Evolutionary conservation across 495 filamentous ascomycete genomes (phyloP), one percentile per base, ranked within the genome.

Genomic region (Hypoxylon perforatum): DNA sequence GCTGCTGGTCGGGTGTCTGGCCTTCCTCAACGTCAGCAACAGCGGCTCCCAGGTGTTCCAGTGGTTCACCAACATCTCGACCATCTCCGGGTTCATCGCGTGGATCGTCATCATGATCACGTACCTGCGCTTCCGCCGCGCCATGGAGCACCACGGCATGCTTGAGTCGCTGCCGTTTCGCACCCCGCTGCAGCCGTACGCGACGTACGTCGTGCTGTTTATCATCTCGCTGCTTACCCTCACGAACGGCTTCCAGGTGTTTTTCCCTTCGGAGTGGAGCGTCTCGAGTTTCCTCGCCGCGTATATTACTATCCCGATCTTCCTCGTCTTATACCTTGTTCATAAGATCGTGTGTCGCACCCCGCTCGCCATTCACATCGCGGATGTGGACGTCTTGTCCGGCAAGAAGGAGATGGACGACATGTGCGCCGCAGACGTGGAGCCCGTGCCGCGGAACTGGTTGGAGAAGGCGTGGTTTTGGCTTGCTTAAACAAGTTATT

Each of bases 1-100:
- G 8, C 75, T 81, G 62, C 23, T 80, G 0, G 75, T 91, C 38
- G 84, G 83, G 12, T 78, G 86, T 42, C 78, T 92, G 19, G 85
- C 87, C 3, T 91, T 87, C 82, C 82, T 92, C 66, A 85, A 86
- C 51, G 83, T 82, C 6, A 81, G 76, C 35, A 82, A 82, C 53
- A 81, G 81, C 22, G 84, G 82, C 41, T 81, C 81, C 3, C 75
- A 75, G 11, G 86, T 88, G 4, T 91, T 91, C 71, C 75, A 72
- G 33, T 91, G 88, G 88, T 85, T 84, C 69, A 73, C 73, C 42
- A 84, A 81, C 71, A 73, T 84, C 53, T 78, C 73, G 4, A 84
- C 80, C 52, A 82, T 84, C 56, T 80, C 78, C 0, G 80, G 81
- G 2, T 82, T 75, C 71, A 73, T 84, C 52, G 81, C 73, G n/a